Base-by-base conservation (phyloP, 768 basidiomycete genomes). In the Kwoniella shandongensis region DNA sequence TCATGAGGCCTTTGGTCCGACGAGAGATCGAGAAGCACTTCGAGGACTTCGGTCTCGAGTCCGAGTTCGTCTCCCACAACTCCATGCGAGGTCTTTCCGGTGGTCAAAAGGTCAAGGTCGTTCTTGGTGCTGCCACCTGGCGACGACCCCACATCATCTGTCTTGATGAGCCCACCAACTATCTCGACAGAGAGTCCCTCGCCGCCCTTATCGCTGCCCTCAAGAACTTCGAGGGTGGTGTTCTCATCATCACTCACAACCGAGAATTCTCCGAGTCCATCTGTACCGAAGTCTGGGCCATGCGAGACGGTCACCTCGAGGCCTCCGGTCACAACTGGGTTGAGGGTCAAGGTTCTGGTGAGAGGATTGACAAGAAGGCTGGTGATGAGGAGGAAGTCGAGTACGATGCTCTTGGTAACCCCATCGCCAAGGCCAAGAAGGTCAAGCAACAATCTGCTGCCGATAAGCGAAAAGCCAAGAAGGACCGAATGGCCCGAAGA, bases 11-110 rank as follows among this genome's bases (percentile, higher is more conserved):
- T 66, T 89, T 99, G 61, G 96, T 99, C 76, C 91, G 96, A 80
- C 86, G 89, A 66, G 93, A 97, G 81, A 96, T 97, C 63, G 93
- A 97, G 85, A 93, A 93, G 82, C 93, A 97, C 84, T 94, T 98
- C 69, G 90, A 89, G 61, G 94, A 98, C 83, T 97, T 98, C 73
- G 63, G 59, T 81, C 89, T 99, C 71, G 96, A 99, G 81, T 82
- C 96, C 62, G 96, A 98, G 82, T 98, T 99, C 79, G 91, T 94
- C 65, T 90, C 90, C 23, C 96, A 99, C 84, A 99, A 98, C 85
- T 88, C 88, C 69, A 99, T 98, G 96, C 85, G 93, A 60, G 93
- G 93, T 84, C 86, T 96, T 44, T 94, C 92, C 63, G 93, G 93
- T 79, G 93, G 93, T 77, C 93, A 97, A 81, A 97, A 97, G 81